phyloP scores from a whole-genome alignment of 441 rosid genomes.

The Biscutella auriculata region DNA sequence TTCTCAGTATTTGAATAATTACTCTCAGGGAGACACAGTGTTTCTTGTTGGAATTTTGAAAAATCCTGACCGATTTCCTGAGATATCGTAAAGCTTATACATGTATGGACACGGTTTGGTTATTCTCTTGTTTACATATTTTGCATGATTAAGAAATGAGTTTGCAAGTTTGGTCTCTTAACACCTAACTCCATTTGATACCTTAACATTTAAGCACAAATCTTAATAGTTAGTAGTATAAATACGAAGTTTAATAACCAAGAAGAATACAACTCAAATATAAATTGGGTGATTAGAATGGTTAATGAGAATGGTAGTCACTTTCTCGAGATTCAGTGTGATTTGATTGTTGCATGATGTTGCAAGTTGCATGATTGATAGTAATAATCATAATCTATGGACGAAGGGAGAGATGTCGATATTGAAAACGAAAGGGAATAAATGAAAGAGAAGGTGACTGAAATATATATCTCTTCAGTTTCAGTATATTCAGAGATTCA shows the following conservation, averaged over 20 bases:
- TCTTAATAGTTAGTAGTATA: neutral
- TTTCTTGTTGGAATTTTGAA: neutral
- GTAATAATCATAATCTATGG: neutral
- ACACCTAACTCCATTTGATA: neutral
- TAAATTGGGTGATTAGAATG: neutral
- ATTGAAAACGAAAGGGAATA: slow-evolving; percentile 7
- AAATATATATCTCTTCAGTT: neutral
- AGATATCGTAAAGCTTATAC: slow-evolving; percentile 1
- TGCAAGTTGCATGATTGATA: neutral
- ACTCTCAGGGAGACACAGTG: slow-evolving; percentile 3
- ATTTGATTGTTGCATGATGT: neutral
- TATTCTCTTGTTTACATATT: neutral
- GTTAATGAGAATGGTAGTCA: neutral
- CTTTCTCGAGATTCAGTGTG: neutral
- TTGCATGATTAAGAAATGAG: neutral
- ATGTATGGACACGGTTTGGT: neutral
- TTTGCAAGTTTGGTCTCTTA: neutral
- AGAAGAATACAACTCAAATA: neutral
- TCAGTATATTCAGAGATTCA: slow-evolving; percentile 1
- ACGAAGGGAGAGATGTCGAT: neutral
- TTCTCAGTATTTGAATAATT: slow-evolving; percentile 10
- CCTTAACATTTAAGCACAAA: neutral
- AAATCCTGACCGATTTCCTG: neutral
- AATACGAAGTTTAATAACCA: neutral
- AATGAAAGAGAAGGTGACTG: neutral